Evolutionary conservation across 768 basidiomycete genomes (phyloP), one percentile per base, ranked within the genome.

Genomic region (Agaricus bisporus): DNA sequence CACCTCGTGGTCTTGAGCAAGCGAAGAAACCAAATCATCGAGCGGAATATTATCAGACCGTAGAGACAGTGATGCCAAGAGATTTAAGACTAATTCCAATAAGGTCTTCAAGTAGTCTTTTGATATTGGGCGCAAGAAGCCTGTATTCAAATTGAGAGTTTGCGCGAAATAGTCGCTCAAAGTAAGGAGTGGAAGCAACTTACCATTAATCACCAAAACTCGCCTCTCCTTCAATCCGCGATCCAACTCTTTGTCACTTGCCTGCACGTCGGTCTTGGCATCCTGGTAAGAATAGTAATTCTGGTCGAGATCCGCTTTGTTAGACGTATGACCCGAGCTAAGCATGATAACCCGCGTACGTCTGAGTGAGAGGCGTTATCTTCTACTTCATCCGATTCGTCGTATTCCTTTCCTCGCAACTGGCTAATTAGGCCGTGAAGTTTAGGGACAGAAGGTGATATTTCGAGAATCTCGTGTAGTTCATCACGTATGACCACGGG

Each of bases 381-480:
- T 44, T 80, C 76, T 17, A 78, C 80, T 39, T 90, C 91, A 55
- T 87, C 77, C 20, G 79, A 80, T 35, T 91, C 92, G 55, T 86
- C 82, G 65, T 91, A 95, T 48, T 82, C 79, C 56, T 73, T 71
- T 2, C 83, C 88, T 37, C 75, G 75, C 35, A 97, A 70, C 9
- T 91, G 66, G 0, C 68, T 67, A 1, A 72, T 68, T 17, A 98
- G 69, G 56, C 82, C 81, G 51, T 91, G 80, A 17, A 94, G 64
- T 60, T 79, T 86, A 8, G 95, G 91, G 0, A 95, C 81, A n/a
- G 76, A 68, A 0, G 87, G 87, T 0, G 81, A 75, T 17, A 92
- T 73, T 67, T 99, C 97, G 46, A 98, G 68, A 45, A 98, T 77
- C 60, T 97, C 87, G 60, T 83, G 85, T 29, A 93, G 70, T 59